phyloP scores from a whole-genome alignment of 2,329 filamentous ascomycete species.

The Hypoxylon rubiginosum region DNA sequence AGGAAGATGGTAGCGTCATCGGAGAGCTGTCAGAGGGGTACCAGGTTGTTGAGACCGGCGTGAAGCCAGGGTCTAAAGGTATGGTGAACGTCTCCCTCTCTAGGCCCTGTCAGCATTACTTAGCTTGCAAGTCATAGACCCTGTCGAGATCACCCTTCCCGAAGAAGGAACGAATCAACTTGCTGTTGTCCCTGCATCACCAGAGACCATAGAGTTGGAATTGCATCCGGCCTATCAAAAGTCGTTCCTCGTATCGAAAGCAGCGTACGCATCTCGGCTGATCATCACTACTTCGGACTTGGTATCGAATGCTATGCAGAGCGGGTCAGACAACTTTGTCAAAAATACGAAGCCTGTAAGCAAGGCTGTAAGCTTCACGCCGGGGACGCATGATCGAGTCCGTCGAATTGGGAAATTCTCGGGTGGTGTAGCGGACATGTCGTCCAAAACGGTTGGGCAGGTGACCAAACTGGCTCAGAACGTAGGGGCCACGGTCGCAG shows the following conservation, averaged over 20 bases:
- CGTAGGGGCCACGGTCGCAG: conserved; percentile 80
- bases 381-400: conserved; percentile 85
- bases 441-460: conserved; percentile 87
- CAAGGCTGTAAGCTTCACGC: conserved; percentile 89
- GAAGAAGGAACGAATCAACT: conserved; percentile 74
- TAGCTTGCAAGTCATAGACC: conserved; percentile 67
- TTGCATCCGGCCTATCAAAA: conserved; percentile 93
- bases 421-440: conserved; percentile 80
- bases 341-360: conserved; percentile 81
- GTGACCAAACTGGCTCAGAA: conserved; percentile 90
- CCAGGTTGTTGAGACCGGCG: conserved; percentile 81
- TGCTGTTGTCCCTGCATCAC: conserved; percentile 74
- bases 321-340: conserved; percentile 83
- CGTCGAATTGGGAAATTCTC: conserved; percentile 93
- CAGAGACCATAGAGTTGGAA: conserved; percentile 81
- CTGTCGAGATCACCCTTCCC: conserved; percentile 83
- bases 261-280: conserved; percentile 87
- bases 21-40: conserved; percentile 90
- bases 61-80: conserved; percentile 95
- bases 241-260: conserved; percentile 87
- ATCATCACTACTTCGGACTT: conserved; percentile 90
- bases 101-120: conserved; percentile 31
- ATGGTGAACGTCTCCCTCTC: conserved; percentile 48
- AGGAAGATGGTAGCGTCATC: conserved; percentile 95
- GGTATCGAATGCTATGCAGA: conserved; percentile 81